Base-by-base conservation (phyloP, 2,329 filamentous ascomycete species). In the Alternaria sp. region DNA sequence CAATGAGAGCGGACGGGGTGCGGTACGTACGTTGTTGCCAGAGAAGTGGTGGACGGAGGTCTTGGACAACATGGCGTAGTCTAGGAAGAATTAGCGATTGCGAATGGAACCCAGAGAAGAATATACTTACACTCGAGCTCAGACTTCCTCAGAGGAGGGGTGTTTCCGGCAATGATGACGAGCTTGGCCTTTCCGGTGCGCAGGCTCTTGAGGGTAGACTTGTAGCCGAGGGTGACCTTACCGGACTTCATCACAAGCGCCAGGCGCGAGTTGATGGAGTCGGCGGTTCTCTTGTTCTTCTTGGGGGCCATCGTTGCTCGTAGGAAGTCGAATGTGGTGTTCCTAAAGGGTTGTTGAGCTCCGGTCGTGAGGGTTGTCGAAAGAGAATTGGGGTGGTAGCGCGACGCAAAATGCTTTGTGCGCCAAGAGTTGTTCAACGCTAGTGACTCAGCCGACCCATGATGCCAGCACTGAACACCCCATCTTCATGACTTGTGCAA, bases 141-240 rank as follows among this genome's bases (percentile, higher is more conserved):
- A 80, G 89, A 93, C 91, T 98, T 99, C 84, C 95, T 91, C 79
- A 99, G 92, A 84, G 96, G 96, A 81, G 95, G 94, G 75, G 94
- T 97, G 89, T 99, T 98, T 85, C 92, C 93, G 76, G 91, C 82
- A 81, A 97, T 96, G 85, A 97, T 93, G 83, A 98, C 93, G 75
- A 97, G 90, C 92, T 98, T 98, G 84, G 96, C 96, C 91, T 97
- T 98, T 85, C 95, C 94, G 76, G 90, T 91, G 80, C 95, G 92
- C 77, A 98, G 91, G 76, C 70, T 76, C 91, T 98, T 97, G 81
- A 96, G 88, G 81, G 88, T 95, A 69, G 89, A 92, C 86, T 95
- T 94, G 89, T 95, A 95, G 79, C 93, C 93, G 73, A 97, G 88
- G 71, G 89, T 93, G 87, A 97, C 93, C 88, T 92, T 91, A 79